These are phyloP conservation scores for Encephalitozoon romaleae DNA, from an alignment of 371 early-diverging fungal species.

Conservation along the genomic window DNA sequence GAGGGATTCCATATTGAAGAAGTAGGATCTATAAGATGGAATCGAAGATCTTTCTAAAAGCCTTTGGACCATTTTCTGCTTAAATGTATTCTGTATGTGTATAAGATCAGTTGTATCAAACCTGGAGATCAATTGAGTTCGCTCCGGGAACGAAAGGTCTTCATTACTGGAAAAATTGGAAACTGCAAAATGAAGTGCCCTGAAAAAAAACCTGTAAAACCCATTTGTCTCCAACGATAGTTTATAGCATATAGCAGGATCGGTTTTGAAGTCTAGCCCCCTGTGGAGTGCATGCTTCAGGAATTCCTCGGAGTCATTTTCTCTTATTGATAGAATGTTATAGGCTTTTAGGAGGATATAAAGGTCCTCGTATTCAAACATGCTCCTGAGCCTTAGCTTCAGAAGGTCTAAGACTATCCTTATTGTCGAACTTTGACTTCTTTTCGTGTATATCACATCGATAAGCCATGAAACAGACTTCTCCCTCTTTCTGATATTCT, in stretches of 20 bases:
- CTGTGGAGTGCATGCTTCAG: conserved; percentile 1
- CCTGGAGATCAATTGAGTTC: neutral
- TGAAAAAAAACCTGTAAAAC: conserved; percentile 9
- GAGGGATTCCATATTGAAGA: neutral
- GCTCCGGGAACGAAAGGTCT: neutral
- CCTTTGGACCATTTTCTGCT: conserved; percentile 1
- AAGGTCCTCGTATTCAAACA: conserved; percentile 12
- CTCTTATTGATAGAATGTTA: conserved; percentile 4
- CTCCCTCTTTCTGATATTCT: neutral
- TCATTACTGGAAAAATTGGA: neutral
- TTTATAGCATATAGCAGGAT: neutral
- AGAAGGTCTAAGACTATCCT: conserved; percentile 1
- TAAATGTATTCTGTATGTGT: neutral
- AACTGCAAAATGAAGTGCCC: neutral
- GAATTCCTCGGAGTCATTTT: conserved; percentile 1
- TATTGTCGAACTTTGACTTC: neutral
- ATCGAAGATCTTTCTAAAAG: neutral
- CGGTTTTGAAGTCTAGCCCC: neutral
- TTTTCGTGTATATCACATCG: conserved; percentile 3
- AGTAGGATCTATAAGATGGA: neutral
- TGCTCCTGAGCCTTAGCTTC: neutral
- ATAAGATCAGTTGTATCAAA: conserved; percentile 4
- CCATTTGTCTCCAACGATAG: neutral
- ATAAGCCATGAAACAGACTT: conserved; percentile 18
- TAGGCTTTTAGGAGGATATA: conserved; percentile 18